Base-by-base conservation (phyloP, 2,329 filamentous ascomycete species). In the Macrophomina phaseolina region DNA sequence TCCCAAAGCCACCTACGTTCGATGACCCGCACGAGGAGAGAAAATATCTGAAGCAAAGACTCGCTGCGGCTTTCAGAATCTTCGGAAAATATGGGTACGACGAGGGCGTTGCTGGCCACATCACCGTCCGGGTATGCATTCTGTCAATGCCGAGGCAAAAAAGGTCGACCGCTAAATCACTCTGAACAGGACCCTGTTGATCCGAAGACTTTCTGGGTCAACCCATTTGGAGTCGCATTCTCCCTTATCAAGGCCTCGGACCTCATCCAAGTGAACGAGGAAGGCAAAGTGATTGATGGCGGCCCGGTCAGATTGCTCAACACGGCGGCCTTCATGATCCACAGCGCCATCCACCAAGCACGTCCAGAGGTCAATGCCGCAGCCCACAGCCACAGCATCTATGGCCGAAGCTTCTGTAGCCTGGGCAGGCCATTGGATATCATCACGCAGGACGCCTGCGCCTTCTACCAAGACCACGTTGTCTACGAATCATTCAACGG, bases 201-300 rank as follows among this genome's bases (percentile, higher is more conserved):
- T 46, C 84, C 85, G 0, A 76, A 80, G 5, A 86, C 83, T 0
- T 89, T 90, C 78, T 90, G 87, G 88, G 86, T 91, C 4, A 90
- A 90, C 70, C 89, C 88, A 0, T 88, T 90, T 66, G 87, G 87
- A 11, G 82, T 87, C 1, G 83, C 86, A 2, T 90, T 89, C 77
- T 85, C 84, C 5, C 79, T 87, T 64, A 85, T 91, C 51, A 89
- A 86, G 66, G 82, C 84, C 0, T 89, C 86, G 0, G 88, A 91
- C 69, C 81, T 92, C n/a, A 90, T 91, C 64, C 86, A 85, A 16
- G 89, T 91, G 1, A 82, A 89, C 70, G 81, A 87, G 61, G 75
- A 83, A 0, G 89, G 89, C 1, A 78, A 86, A 30, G 83, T 91
- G 30, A 84, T 91, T 38, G 89, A 87, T 11, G 89, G 89, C 3